Conservation (phyloP, 2,329 filamentous ascomycete genomes). For the Diaporthe caulivora region DNA sequence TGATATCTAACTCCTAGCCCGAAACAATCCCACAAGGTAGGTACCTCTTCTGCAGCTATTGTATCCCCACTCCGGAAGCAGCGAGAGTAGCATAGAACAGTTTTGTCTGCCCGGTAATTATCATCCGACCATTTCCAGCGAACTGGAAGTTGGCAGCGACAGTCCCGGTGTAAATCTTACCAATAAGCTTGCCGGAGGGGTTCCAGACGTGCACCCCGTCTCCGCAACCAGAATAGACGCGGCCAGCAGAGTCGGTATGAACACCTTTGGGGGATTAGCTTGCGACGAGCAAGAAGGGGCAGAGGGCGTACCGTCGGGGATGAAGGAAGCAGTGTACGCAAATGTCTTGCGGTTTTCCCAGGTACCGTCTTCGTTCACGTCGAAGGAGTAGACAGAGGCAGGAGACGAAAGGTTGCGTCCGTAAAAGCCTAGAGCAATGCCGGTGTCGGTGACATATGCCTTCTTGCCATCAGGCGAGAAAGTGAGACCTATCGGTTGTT, state of each 20-base stretch:
- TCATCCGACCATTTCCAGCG: conserved; percentile 55
- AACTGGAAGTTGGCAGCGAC: conserved; percentile 63
- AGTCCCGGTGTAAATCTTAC: conserved; percentile 68
- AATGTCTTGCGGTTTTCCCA: conserved; percentile 63
- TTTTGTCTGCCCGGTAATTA: conserved; percentile 55
- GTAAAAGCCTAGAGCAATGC: conserved; percentile 55
- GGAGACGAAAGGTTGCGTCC: conserved; percentile 57
- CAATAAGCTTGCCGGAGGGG: conserved; percentile 60
- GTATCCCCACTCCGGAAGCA: conserved; percentile 18
- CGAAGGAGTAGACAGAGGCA: conserved; percentile 60
- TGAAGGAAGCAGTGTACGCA: conserved; percentile 63
- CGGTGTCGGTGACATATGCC: conserved; percentile 68
- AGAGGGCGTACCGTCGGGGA: conserved; percentile 57
- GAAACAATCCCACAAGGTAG: background rate
- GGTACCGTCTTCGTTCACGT: conserved; percentile 56
- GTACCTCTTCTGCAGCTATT: background rate
- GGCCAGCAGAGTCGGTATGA: conserved; percentile 65
- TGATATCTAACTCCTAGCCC: background rate
- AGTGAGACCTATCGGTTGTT: conserved; percentile 54
- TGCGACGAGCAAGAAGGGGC: background rate
- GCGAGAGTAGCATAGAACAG: conserved; percentile 54
- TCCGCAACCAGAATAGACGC: conserved; percentile 65
- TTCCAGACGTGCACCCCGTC: conserved; percentile 66
- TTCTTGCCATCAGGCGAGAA: conserved; percentile 64
- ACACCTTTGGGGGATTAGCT: conserved; percentile 54